Conservation (phyloP, 306 rosid species). For the Medicago arabica region DNA sequence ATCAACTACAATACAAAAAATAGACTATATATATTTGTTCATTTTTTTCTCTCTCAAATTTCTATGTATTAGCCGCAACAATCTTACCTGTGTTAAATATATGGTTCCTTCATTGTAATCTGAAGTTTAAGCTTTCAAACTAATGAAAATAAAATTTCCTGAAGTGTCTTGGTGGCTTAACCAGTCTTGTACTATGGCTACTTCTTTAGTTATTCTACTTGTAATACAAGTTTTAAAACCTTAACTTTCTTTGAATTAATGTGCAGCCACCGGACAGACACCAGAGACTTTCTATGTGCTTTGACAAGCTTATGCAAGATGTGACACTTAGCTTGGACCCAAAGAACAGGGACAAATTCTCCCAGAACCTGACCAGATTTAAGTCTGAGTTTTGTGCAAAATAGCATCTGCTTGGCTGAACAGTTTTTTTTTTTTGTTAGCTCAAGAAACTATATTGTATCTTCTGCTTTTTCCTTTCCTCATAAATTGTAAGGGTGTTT, state of each 20-base stretch:
- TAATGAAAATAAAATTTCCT: background rate
- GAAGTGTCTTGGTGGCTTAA: background rate
- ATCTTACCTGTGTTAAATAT: background rate
- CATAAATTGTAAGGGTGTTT: background rate
- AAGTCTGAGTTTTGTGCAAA: conserved; percentile 50
- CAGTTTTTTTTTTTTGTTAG: conserved; percentile 6
- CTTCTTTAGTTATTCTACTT: background rate
- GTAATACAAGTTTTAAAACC: conserved; percentile 15
- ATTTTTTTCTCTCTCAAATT: background rate
- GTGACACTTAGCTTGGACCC: conserved; percentile 50
- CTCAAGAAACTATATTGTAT: background rate
- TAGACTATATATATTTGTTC: background rate
- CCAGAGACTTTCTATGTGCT: conserved; percentile 50
- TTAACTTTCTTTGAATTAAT: conserved; percentile 20
- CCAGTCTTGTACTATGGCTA: background rate
- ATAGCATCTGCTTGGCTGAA: conserved; percentile 19
- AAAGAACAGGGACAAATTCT: conserved; percentile 52
- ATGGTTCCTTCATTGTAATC: background rate
- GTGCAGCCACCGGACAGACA: conserved; percentile 51
- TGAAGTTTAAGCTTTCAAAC: background rate
- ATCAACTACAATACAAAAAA: background rate
- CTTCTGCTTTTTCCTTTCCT: background rate
- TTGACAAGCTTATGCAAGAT: conserved; percentile 55
- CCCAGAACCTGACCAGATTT: conserved; percentile 52
- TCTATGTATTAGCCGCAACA: background rate